phyloP scores from a whole-genome alignment of 345 rosid genomes.

The Euphorbia tirucalli region DNA sequence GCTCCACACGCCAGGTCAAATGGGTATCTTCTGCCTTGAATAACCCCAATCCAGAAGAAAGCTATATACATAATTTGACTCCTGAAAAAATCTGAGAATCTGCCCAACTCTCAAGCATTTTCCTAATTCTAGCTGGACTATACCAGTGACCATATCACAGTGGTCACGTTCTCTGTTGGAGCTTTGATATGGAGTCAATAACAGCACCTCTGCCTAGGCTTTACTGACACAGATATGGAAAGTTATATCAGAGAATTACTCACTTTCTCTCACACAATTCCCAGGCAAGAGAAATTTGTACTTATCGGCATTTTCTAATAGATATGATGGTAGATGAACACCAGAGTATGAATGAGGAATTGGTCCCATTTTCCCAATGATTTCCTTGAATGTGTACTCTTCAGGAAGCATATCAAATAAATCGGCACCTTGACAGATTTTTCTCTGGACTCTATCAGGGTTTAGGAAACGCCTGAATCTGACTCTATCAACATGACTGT shows the following conservation, averaged over 20 bases:
- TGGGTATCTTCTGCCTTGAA: conserved; percentile 18
- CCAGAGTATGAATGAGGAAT: conserved; percentile 71
- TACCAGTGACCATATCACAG: conserved; percentile 18
- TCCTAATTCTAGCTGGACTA: conserved; percentile 14
- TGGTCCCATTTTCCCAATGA: conserved; percentile 75
- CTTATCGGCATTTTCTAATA: conserved; percentile 54
- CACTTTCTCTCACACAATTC: conserved; percentile 54
- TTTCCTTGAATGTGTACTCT: conserved; percentile 68
- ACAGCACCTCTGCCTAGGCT: conserved; percentile 22
- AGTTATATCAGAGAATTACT: conserved; percentile 24
- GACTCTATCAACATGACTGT: conserved; percentile 70
- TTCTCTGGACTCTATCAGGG: conserved; percentile 62
- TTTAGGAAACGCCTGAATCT: conserved; percentile 55
- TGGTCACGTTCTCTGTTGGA: conserved; percentile 21
- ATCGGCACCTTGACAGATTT: conserved; percentile 66
- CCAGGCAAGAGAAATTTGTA: conserved; percentile 66
- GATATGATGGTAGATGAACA: conserved; percentile 61
- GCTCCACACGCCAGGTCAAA: conserved; percentile 17
- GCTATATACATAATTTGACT: conserved; percentile 41
- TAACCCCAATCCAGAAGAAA: conserved; percentile 23
- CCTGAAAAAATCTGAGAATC: conserved; percentile 27
- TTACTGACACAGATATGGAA: conserved; percentile 18
- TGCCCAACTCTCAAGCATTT: conserved; percentile 23
- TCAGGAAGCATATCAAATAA: conserved; percentile 75
- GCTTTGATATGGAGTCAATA: conserved; percentile 20